Percentiles rank a stretch among this genome's conserved stretches.
phyloP scores from a whole-genome alignment of 192 early-diverging fungal genomes.

The Pilobolus umbonatus region DNA sequence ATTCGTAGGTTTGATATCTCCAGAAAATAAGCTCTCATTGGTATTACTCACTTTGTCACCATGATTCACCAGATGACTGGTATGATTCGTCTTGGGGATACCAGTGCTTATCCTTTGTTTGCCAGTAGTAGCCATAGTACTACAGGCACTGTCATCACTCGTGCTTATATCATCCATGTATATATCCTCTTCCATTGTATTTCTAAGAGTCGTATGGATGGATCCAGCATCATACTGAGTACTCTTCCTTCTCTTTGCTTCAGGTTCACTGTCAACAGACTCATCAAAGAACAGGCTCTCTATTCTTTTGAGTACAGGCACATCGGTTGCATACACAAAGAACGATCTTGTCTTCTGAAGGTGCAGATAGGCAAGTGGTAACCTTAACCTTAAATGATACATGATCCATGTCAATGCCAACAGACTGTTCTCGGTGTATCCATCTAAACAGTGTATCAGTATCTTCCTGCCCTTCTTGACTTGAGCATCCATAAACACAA shows the following conservation, averaged over 20 bases:
- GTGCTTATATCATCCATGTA: not conserved
- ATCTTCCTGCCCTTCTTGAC: conserved; percentile 23
- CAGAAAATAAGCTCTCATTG: no score
- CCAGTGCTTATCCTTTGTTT: not conserved
- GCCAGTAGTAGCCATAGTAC: not conserved
- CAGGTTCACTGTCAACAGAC: conserved; percentile 11
- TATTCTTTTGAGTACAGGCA: conserved; percentile 38
- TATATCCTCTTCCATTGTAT: not conserved
- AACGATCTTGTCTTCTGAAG: conserved; percentile 52
- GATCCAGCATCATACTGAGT: not conserved
- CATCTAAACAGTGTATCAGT: conserved; percentile 54
- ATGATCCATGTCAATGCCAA: conserved; percentile 45
- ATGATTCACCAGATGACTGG: not conserved
- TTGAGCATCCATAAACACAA: conserved; percentile 35
- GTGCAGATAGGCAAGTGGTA: conserved; percentile 49
- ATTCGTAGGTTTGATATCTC: not conserved
- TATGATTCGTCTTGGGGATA: not conserved
- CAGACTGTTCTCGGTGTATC: conserved; percentile 52
- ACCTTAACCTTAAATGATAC: conserved; percentile 37
- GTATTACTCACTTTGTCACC: not conserved
- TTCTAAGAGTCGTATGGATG: not conserved
- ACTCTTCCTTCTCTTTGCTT: conserved; percentile 2
- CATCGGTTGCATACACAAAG: conserved; percentile 52
- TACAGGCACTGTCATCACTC: not conserved
- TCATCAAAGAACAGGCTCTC: conserved; percentile 31